phyloP scores from a whole-genome alignment of 2,329 filamentous ascomycete species.

The Fusarium falciforme region DNA sequence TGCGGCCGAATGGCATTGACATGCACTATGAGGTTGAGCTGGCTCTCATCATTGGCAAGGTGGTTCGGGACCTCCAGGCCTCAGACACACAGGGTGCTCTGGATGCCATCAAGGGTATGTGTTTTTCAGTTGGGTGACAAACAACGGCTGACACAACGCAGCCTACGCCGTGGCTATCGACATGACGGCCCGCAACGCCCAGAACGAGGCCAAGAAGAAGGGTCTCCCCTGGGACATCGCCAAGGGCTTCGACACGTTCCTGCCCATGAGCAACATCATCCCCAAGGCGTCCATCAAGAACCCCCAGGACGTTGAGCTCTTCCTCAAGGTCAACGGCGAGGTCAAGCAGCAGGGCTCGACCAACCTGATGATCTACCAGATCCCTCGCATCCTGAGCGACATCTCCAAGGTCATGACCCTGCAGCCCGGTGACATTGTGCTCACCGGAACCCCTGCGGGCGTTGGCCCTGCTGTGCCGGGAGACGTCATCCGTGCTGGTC shows the following conservation, averaged over 20 bases:
- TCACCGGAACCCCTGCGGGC: conserved; percentile 98
- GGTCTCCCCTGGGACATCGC: conserved; percentile 95
- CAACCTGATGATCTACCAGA: conserved; percentile 92
- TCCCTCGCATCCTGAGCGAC: conserved; percentile 88
- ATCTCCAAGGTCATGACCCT: conserved; percentile 96
- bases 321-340: conserved; percentile 84
- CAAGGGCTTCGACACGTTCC: conserved; percentile 98
- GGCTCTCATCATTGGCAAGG: conserved; percentile 87
- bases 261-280: conserved; percentile 86
- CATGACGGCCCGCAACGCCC: conserved; percentile 95
- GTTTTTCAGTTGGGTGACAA: background rate
- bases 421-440: conserved; percentile 88
- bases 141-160: conserved; percentile 47
- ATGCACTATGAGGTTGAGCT: conserved; percentile 97
- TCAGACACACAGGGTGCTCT: conserved; percentile 81
- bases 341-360: conserved; percentile 87
- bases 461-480: conserved; percentile 88
- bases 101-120: conserved; percentile 80
- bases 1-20: conserved; percentile 84
- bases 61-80: conserved; percentile 78
- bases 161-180: conserved; percentile 93
- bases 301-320: conserved; percentile 89
- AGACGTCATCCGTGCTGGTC: conserved; percentile 86
- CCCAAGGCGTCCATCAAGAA: conserved; percentile 83
- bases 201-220: conserved; percentile 95